Base-by-base conservation (phyloP, 78 protist species). In the Dictyostelium brefeldianum region DNA sequence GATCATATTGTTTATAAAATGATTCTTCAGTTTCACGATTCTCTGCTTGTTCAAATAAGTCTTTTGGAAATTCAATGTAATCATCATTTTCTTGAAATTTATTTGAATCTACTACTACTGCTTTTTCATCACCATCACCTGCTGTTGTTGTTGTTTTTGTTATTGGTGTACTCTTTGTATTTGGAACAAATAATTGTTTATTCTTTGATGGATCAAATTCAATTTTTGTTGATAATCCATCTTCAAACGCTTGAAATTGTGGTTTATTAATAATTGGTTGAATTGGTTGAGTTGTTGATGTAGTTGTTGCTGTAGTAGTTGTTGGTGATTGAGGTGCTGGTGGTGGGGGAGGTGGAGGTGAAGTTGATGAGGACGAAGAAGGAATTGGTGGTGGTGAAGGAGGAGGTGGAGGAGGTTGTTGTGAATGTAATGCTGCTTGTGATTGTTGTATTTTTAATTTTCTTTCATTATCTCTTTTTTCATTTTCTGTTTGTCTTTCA, bases 61-160 rank as follows among this genome's bases (percentile, higher is more conserved):
- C 79, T 73, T 11, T 73, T 36, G 79, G 79, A 46, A 73, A 73
- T 47, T 73, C 79, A 4, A 80, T 80, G 47, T 54, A 54, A 62
- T 80, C 87, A 47, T 54, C 29, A 54, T 59, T 80, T 15, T 29
- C 27, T 80, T 17, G 54, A 46, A 46, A 48, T 62, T 50, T 78
- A 48, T 25, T 25, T 17, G 31, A 5, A 11, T 75, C 43, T 75
- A 53, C 0, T 53, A 53, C 14, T 53, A 5, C 14, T 54, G 18
- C 4, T 15, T 20, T 20, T 18, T 7, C 10, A 20, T 20, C 65
- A 56, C 18, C n/a, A n/a, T n/a, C n/a, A n/a, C n/a, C n/a, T n/a
- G n/a, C n/a, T 18, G 11, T 56, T 56, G 27, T 18, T 56, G 1
- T 25, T 11, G 46, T 78, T 10, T 22, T 31, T 18, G 54, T 36